Evolutionary conservation across 331 rosid species (phyloP).

Genomic region (Rosa hybrid): DNA sequence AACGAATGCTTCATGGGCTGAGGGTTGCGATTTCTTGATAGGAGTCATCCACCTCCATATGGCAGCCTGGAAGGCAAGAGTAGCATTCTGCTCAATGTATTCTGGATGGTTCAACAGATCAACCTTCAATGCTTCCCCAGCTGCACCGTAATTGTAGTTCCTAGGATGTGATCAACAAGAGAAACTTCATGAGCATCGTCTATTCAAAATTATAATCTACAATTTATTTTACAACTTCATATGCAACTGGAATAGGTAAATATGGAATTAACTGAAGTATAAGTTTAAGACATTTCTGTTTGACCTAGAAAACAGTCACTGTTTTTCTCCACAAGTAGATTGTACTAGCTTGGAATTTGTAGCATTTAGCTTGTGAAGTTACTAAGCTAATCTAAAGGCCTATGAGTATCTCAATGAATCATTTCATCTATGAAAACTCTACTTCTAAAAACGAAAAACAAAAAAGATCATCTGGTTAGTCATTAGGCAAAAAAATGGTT

Average conservation of each 20-base stretch:
- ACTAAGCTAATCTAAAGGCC: not conserved
- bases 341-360: not conserved
- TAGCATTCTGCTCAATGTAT: constrained; percentile 92
- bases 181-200: not conserved
- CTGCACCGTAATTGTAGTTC: constrained; percentile 89
- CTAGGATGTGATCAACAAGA: constrained; percentile 39
- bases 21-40: constrained; percentile 73
- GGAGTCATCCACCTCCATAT: constrained; percentile 90
- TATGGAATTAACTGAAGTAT: not conserved
- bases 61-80: constrained; percentile 91
- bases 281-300: not conserved
- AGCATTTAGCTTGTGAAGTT: not conserved
- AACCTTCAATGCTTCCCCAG: constrained; percentile 68
- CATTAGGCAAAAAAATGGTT: not conserved
- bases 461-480: not conserved
- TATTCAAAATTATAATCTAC: not conserved
- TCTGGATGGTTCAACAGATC: constrained; percentile 86
- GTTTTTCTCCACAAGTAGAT: not conserved
- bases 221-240: not conserved
- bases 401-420: not conserved
- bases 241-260: not conserved
- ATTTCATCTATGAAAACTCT: not conserved
- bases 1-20: constrained; percentile 75
- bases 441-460: not conserved
- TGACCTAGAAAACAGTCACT: not conserved